Evolutionary conservation across 495 filamentous ascomycete species (phyloP).

Genomic region (Xylaria curta): DNA sequence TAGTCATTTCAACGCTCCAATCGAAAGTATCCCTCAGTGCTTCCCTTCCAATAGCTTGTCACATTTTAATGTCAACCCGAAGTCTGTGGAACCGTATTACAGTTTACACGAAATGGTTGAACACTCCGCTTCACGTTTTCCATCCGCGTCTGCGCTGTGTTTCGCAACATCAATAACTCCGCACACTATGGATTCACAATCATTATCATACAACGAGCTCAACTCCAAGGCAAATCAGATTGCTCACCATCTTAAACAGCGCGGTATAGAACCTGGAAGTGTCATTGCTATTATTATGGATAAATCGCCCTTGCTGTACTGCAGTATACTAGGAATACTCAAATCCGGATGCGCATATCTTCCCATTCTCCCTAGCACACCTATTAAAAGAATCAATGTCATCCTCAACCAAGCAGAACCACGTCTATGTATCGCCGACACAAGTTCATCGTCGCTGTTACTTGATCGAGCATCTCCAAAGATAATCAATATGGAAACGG

Average conservation of each 20-base stretch:
- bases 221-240: slow-evolving; percentile 68
- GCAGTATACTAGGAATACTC: slow-evolving; percentile 71
- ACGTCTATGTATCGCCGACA: slow-evolving; percentile 53
- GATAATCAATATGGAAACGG: slow-evolving; percentile 45
- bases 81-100: slow-evolving; percentile 18
- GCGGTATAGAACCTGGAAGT: slow-evolving; percentile 54
- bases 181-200: slow-evolving; percentile 36
- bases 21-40: slow-evolving; percentile 37
- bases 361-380: slow-evolving; percentile 70
- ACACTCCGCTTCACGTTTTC: slow-evolving; percentile 49
- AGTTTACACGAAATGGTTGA: slow-evolving; percentile 62
- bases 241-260: slow-evolving; percentile 59
- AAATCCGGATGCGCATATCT: slow-evolving; percentile 79
- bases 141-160: slow-evolving; percentile 63
- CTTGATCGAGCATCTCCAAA: slow-evolving; percentile 35
- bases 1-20: slow-evolving; percentile 37
- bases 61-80: slow-evolving; percentile 53
- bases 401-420: slow-evolving; percentile 63
- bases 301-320: slow-evolving; percentile 71
- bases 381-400: slow-evolving; percentile 56
- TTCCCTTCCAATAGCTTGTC: slow-evolving; percentile 58
- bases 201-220: slow-evolving; percentile 67
- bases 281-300: slow-evolving; percentile 73
- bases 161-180: slow-evolving; percentile 58
- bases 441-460: slow-evolving; percentile 26